A percentile compares a stretch with the other conserved stretches of the same genome.
Evolutionary conservation across 345 rosid genomes (phyloP).

Genomic region (Brassica nigra): DNA sequence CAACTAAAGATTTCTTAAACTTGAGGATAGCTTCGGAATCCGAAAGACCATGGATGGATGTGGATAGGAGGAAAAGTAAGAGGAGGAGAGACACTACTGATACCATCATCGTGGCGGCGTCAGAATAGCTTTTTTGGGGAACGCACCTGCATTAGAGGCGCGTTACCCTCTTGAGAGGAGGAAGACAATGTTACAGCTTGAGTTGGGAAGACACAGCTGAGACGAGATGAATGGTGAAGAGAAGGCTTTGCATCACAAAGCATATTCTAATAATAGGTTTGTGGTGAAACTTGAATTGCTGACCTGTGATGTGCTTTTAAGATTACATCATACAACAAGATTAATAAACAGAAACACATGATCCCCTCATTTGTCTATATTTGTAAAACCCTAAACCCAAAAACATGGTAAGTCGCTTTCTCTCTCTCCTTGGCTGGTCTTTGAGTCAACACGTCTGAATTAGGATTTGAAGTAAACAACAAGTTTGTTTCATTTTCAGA

Average conservation of each 20-base stretch:
- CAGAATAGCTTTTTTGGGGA: slow-evolving; percentile 27
- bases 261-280: slow-evolving; percentile 31
- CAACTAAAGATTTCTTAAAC: slow-evolving; percentile 57
- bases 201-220: slow-evolving; percentile 33
- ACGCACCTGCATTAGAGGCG: slow-evolving; percentile 47
- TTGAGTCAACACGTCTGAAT: not conserved
- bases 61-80: slow-evolving; percentile 12
- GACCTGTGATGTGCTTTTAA: slow-evolving; percentile 31
- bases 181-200: slow-evolving; percentile 23
- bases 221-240: slow-evolving; percentile 35
- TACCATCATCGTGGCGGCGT: slow-evolving; percentile 24
- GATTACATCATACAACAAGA: slow-evolving; percentile 21
- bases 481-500: slow-evolving; percentile 7
- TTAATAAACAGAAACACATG: slow-evolving; percentile 4
- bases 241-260: slow-evolving; percentile 28
- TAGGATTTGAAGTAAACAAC: not conserved
- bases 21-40: slow-evolving; percentile 59
- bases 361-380: slow-evolving; percentile 5
- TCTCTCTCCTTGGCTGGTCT: not conserved
- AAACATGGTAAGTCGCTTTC: not conserved
- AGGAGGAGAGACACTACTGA: slow-evolving; percentile 26
- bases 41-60: slow-evolving; percentile 38
- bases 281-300: slow-evolving; percentile 33
- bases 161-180: slow-evolving; percentile 57
- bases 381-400: slow-evolving; percentile 14